Conservation (phyloP, 768 basidiomycete species). For the Cubamyces lactineus region DNA sequence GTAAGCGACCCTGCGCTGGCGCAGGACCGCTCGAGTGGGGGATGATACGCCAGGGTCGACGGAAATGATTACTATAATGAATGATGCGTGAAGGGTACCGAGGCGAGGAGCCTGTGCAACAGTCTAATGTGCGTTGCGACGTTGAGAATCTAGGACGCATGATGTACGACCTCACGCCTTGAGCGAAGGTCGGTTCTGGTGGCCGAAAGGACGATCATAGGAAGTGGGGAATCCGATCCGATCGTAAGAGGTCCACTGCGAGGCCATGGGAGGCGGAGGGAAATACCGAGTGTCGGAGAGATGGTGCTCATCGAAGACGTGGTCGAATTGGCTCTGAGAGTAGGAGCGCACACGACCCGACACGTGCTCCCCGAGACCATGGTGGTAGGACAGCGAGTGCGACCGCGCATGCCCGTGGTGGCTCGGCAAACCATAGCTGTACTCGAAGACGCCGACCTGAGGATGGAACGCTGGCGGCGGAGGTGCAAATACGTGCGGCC, state of each 20-base stretch:
- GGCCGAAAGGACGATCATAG: conserved; percentile 33
- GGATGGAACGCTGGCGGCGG: conserved; percentile 21
- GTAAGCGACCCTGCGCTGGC: conserved; percentile 41
- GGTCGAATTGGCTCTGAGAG: conserved; percentile 61
- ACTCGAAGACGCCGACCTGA: conserved; percentile 26
- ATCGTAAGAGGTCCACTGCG: conserved; percentile 43
- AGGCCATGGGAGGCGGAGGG: conserved; percentile 40
- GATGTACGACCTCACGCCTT: conserved; percentile 29
- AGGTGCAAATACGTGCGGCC: conserved; percentile 6
- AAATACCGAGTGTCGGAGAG: conserved; percentile 48
- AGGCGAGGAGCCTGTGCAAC: conserved; percentile 24
- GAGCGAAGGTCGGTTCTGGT: conserved; percentile 28
- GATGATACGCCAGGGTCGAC: conserved; percentile 29
- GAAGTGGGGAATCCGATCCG: conserved; percentile 38
- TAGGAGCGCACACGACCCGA: conserved; percentile 60
- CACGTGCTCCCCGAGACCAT: conserved; percentile 47
- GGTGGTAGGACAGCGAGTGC: conserved; percentile 57
- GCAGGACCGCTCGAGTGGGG: conserved; percentile 32
- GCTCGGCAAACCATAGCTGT: conserved; percentile 28
- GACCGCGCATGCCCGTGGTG: conserved; percentile 53
- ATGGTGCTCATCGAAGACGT: conserved; percentile 49
- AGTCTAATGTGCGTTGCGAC: conserved; percentile 27
- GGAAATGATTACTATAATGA: conserved; percentile 31
- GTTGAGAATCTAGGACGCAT: conserved; percentile 27
- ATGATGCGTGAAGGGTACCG: conserved; percentile 24